Evolutionary conservation across 2,329 filamentous ascomycete species (phyloP).

Genomic region (Colletotrichum chlorophyti): DNA sequence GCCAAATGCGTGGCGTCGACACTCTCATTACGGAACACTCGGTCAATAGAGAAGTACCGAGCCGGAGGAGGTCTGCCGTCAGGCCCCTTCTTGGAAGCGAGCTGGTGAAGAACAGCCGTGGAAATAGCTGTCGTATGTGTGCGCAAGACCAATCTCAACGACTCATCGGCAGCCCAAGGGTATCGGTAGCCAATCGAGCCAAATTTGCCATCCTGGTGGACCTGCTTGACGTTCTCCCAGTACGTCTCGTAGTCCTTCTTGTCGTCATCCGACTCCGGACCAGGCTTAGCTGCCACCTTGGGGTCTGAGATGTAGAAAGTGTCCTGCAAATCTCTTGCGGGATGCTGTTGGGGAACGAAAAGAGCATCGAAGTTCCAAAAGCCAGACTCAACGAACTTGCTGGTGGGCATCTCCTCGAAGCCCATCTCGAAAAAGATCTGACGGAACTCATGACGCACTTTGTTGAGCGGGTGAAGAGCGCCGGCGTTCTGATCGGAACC

Average conservation of each 20-base stretch:
- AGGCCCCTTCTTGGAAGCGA: conserved; percentile 82
- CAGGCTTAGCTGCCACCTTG: conserved; percentile 72
- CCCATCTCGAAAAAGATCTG: conserved; percentile 99
- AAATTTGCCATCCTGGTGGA: conserved; percentile 91
- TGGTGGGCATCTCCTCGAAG: conserved; percentile 97
- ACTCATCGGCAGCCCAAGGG: conserved; percentile 89
- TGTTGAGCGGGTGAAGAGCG: conserved; percentile 78
- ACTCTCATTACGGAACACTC: conserved; percentile 97
- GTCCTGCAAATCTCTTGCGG: conserved; percentile 95
- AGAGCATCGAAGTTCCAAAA: conserved; percentile 70
- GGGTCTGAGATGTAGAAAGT: conserved; percentile 99
- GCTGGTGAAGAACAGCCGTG: conserved; percentile 87
- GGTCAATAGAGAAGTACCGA: conserved; percentile 98
- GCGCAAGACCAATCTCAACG: conserved; percentile 84
- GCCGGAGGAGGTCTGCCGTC: conserved; percentile 70
- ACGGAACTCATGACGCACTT: conserved; percentile 93
- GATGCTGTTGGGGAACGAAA: conserved; percentile 71
- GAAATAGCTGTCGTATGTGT: conserved; percentile 96
- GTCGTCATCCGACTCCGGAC: conserved; percentile 59
- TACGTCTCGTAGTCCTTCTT: conserved; percentile 80
- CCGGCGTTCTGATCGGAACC: conserved; percentile 68
- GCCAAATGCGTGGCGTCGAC: conserved; percentile 96
- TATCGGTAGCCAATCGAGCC: conserved; percentile 97
- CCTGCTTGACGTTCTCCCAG: conserved; percentile 84
- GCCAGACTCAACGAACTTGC: conserved; percentile 91